Base-by-base conservation (phyloP, 176 grass and related monocot genomes). In the Musa beccarii region DNA sequence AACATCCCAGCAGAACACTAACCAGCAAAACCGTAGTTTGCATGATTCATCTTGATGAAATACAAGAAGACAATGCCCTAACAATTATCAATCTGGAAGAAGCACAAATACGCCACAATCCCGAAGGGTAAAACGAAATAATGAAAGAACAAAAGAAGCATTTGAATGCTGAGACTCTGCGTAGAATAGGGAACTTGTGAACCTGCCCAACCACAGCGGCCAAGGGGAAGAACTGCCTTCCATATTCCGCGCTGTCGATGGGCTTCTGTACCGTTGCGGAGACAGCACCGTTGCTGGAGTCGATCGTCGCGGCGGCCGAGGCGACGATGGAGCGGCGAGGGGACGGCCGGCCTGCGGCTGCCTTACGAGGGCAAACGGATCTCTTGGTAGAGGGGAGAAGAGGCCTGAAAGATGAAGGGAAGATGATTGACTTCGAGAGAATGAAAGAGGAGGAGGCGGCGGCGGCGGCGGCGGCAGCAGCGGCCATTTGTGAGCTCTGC, bases 201-300 rank as follows among this genome's bases (percentile, higher is more conserved):
- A 93, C 94, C 90, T 98, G 94, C 53, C 94, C 94, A 8, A 98
- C 90, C 25, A 93, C 90, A 17, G 88, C 94, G 29, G 90, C 94
- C 79, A 98, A 63, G 13, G 94, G 94, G 76, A 98, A 98, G 73
- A 89, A 93, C 80, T 98, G 82, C 86, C 94, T 76, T 24, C 90
- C 94, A 23, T 93, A 98, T 53, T 81, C 82, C 6, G 76, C 74
- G 5, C 21, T 0, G 3, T 59, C 63, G 43, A 65, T 59, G 8
- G 69, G 56, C 10, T 72, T 83, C 75, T 52, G 24, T 9, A 43
- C 72, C 57, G 67, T 75, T 19, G 76, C 34, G 80, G 87, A 52
- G 29, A 82, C 70, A 52, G 86, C 84, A 52, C 94, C 94, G 53
- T 98, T 98, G 56, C 74, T 78, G 79, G 88, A 87, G 61, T 93